These are phyloP conservation scores for Orychophragmus violaceus DNA, from an alignment of 345 rosid species.

Conservation along the genomic window DNA sequence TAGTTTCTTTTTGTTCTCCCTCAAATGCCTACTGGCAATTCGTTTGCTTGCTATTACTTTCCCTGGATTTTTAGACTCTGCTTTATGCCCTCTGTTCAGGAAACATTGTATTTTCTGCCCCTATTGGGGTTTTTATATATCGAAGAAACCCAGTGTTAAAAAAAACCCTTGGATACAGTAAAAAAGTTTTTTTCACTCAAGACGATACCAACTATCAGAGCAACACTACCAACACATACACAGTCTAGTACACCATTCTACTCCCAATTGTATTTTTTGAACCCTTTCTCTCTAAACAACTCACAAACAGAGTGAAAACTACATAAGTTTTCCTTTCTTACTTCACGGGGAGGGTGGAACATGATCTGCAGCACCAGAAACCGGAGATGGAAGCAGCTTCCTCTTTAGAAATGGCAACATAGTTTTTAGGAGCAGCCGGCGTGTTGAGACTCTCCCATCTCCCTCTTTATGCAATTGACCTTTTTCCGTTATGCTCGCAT, in stretches of 20 bases:
- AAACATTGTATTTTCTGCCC: too few species aligned
- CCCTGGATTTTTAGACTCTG: too few species aligned
- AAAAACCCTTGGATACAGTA: too few species aligned
- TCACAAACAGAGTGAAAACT: slow-evolving; percentile 12
- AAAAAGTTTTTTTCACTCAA: too few species aligned
- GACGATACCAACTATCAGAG: slow-evolving; percentile 18
- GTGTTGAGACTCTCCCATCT: slow-evolving; percentile 57
- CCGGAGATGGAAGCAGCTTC: slow-evolving; percentile 59
- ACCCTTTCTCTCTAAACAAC: slow-evolving; percentile 14
- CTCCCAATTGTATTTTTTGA: slow-evolving; percentile 20
- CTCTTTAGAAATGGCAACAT: slow-evolving; percentile 71
- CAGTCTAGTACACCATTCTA: slow-evolving; percentile 22
- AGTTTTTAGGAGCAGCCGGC: slow-evolving; percentile 68
- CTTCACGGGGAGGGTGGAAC: slow-evolving; percentile 70
- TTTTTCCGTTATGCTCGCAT: slow-evolving; percentile 64
- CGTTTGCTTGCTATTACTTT: too few species aligned
- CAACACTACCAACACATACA: slow-evolving; percentile 21
- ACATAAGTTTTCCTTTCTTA: slow-evolving; percentile 18
- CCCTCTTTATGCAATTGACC: slow-evolving; percentile 56
- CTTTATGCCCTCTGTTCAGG: too few species aligned
- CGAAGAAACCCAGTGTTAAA: too few species aligned
- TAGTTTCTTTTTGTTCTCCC: too few species aligned
- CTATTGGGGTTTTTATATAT: too few species aligned
- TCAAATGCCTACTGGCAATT: too few species aligned
- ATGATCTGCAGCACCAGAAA: slow-evolving; percentile 54